phyloP scores from a whole-genome alignment of 2,329 filamentous ascomycete genomes.

The Cryphonectria radicalis region DNA sequence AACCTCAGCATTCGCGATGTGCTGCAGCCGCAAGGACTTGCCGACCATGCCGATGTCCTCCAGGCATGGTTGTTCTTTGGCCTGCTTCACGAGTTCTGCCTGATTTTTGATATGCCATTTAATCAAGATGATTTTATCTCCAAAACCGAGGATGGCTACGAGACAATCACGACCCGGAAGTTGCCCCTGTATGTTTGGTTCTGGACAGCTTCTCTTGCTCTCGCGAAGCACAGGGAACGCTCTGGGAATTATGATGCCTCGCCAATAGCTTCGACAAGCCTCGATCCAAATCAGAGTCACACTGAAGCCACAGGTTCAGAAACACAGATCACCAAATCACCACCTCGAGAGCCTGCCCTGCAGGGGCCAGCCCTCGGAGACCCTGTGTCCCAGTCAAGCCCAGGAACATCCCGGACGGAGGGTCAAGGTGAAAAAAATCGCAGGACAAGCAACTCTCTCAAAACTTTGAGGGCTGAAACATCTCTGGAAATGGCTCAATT shows the following conservation, averaged over 20 bases:
- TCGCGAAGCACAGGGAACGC: not conserved
- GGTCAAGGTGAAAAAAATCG: not conserved
- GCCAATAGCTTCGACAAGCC: not conserved
- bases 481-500: not conserved
- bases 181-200: not conserved
- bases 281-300: not conserved
- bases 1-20: not conserved
- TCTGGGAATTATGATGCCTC: not conserved
- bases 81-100: not conserved
- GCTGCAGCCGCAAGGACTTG: not conserved
- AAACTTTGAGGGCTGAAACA: not conserved
- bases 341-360: not conserved
- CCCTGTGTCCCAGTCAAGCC: not conserved
- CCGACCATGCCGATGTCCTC: not conserved
- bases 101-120: not conserved
- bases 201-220: not conserved
- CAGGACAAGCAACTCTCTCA: not conserved
- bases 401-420: not conserved
- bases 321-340: not conserved
- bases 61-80: not conserved
- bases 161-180: not conserved
- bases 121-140: not conserved
- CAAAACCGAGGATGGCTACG: not conserved
- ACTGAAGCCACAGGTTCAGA: not conserved
- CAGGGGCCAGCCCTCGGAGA: not conserved